Conservation (phyloP, 2,329 filamentous ascomycete species). For the Sporothrix dimorphospora region DNA sequence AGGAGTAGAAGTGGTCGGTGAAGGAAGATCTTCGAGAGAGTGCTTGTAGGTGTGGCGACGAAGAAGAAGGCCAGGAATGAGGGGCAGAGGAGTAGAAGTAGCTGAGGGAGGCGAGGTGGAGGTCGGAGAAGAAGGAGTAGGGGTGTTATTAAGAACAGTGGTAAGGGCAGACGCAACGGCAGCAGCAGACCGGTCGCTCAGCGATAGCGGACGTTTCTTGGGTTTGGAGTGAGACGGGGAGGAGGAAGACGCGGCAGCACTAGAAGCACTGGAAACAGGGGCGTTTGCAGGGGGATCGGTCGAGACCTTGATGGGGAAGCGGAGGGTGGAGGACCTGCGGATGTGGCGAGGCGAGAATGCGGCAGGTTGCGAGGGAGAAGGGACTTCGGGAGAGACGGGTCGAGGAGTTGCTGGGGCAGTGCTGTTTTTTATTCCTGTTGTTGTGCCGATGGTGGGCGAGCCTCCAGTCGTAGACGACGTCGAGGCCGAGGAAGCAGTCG, state of each 20-base stretch:
- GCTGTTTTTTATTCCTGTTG: conserved; percentile 15
- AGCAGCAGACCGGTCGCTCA: conserved; percentile 30
- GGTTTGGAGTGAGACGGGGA: conserved; percentile 13
- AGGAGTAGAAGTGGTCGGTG: conserved; percentile 14
- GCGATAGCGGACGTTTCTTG: conserved; percentile 31
- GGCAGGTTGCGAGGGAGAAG: conserved; percentile 14
- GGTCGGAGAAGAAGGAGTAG: neutral
- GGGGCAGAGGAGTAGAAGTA: conserved; percentile 9
- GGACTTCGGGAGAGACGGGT: neutral
- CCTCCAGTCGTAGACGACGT: conserved; percentile 27
- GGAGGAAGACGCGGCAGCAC: neutral
- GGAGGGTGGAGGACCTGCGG: conserved; percentile 33
- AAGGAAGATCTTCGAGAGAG: conserved; percentile 31
- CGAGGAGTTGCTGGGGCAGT: conserved; percentile 8
- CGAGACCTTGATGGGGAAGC: conserved; percentile 33
- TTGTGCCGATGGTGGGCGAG: conserved; percentile 24
- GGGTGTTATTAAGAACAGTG: conserved; percentile 11
- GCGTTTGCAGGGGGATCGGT: conserved; percentile 28
- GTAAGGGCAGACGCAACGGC: conserved; percentile 23
- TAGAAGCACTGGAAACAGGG: conserved; percentile 19
- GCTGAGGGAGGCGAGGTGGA: neutral
- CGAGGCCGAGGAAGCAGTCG: conserved; percentile 32
- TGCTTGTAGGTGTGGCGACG: conserved; percentile 30
- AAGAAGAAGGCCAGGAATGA: conserved; percentile 10
- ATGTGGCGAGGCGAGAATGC: conserved; percentile 28